These are phyloP conservation scores for Ganoderma lucidum DNA, from an alignment of 1,284 basidiomycete species.

Conservation along the genomic window DNA sequence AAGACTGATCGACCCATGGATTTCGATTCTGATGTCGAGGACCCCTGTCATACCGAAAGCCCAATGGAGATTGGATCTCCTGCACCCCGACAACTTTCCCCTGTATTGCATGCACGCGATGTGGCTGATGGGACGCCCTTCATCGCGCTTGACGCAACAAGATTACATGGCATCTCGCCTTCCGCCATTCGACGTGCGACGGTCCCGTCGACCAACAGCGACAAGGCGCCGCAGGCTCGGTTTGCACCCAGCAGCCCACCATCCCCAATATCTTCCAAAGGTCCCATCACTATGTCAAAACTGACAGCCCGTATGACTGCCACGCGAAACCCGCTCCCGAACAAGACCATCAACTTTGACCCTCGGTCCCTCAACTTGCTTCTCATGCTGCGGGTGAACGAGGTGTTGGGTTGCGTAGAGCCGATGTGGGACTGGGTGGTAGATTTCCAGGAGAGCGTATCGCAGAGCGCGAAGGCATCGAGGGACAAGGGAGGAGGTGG, in stretches of 20 bases:
- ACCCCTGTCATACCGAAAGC: constrained; percentile 10
- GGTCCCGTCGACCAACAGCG: constrained; percentile 3
- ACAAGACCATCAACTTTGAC: constrained; percentile 60
- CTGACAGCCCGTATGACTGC: constrained; percentile 10
- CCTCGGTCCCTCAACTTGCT: constrained; percentile 65
- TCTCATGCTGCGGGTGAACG: constrained; percentile 61
- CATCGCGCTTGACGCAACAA: constrained; percentile 53
- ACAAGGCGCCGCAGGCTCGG: background rate
- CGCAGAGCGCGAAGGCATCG: constrained; percentile 2
- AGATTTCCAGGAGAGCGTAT: constrained; percentile 50
- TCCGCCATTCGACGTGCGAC: constrained; percentile 22
- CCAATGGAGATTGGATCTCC: constrained; percentile 11
- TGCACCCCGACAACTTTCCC: background rate
- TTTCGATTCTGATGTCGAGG: background rate
- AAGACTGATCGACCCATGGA: no score
- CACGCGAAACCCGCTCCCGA: constrained; percentile 52
- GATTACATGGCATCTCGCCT: constrained; percentile 46
- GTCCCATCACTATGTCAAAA: constrained; percentile 18
- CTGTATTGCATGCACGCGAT: constrained; percentile 20
- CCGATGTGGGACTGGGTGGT: constrained; percentile 80
- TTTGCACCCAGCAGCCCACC: background rate
- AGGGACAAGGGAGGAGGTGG: background rate
- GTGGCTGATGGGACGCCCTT: constrained; percentile 37
- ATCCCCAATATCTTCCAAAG: background rate
- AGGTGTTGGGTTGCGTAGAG: constrained; percentile 71